Base-by-base conservation (phyloP, 768 basidiomycete genomes). In the Hygrocybe coccinea region DNA sequence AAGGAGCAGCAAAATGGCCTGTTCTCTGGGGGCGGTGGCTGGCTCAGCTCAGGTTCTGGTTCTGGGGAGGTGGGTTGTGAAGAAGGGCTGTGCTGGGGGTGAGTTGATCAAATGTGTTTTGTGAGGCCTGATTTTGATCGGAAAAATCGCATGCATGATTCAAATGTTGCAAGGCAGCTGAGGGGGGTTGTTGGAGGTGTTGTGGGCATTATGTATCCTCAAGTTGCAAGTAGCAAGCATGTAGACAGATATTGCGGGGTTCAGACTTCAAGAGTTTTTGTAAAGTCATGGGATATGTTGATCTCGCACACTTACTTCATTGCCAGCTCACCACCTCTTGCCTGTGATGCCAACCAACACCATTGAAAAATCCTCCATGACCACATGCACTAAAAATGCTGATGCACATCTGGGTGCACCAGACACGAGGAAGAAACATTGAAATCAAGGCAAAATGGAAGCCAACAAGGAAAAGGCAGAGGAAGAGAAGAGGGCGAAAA, bases 311-410 rank as follows among this genome's bases (percentile, higher is more conserved):
- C 39, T 15, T 19, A 41, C 39, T 10, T 15, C 19, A 4, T 14
- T 19, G 39, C 19, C 39, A 19, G 14, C 39, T 3, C 39, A 41
- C 11, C 39, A 14, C 19, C 10, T 41, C 19, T 41, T 15, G 39
- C 19, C 39, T 19, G 15, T 11, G 15, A 41, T 41, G 39, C 14
- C 39, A 3, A 41, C 14, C 15, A 9, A 38, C 9, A 38, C 37
- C 37, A n/a, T n/a, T n/a, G 53, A 0, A 55, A 48, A 12, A 48
- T 48, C 46, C 46, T 21, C 14, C 46, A 48, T 48, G 14, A 25
- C 57, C 19, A 49, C 33, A 43, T 44, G 34, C 19, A 45, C 29
- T 29, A 38, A 29, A 45, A 37, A 50, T 24, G 55, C 41, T 22
- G 25, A 15, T 22, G n/a, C 45, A 41, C 48, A 35, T 39, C 35